Base-by-base conservation (phyloP, 352 stramenopile species). In the Phytophthora pistaciae region DNA sequence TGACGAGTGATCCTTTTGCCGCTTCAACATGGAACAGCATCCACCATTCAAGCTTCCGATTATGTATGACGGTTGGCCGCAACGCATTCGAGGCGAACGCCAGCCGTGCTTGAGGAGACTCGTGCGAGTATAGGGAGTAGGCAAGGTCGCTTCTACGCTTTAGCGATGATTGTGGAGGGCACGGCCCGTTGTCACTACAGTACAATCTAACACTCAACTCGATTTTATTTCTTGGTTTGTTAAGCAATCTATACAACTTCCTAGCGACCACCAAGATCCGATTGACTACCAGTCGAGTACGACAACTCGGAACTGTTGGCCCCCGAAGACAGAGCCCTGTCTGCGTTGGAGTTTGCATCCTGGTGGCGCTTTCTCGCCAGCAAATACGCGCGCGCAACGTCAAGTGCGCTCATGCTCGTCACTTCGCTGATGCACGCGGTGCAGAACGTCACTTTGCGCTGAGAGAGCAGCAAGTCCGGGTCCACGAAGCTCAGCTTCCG, bases 401-500 rank as follows among this genome's bases (percentile, higher is more conserved):
- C 49, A 20, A 56, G 21, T 5, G 49, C 49, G 20, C n/a, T 33
- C 49, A 54, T 54, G 49, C 23, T 20, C 5, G 49, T 56, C 49
- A 36, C 21, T 10, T 56, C 58, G 64, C 38, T 63, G 36, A 71
- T 60, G 13, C 64, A 71, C 7, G 64, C 56, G 9, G 64, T 56
- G 20, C 48, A 54, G 21, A 54, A 54, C 20, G 48, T 36, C 13
- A 56, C 23, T 23, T 56, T 33, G 49, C 49, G 49, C 23, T 56
- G 49, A 18, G 21, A 33, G 1, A 56, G 21, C 25, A 36, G 49
- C 49, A 56, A 33, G 49, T 56, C 49, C 13, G 49, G 49, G 49
- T 36, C 49, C 23, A 56, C 49, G n/a, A 56, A 56, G 13, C 49
- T 36, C 25, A 56, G 23, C 21, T 56, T 56, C 2, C 25, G 25